Evolutionary conservation across 2,329 filamentous ascomycete genomes (phyloP).

Genomic region (Calonectria henricotiae): DNA sequence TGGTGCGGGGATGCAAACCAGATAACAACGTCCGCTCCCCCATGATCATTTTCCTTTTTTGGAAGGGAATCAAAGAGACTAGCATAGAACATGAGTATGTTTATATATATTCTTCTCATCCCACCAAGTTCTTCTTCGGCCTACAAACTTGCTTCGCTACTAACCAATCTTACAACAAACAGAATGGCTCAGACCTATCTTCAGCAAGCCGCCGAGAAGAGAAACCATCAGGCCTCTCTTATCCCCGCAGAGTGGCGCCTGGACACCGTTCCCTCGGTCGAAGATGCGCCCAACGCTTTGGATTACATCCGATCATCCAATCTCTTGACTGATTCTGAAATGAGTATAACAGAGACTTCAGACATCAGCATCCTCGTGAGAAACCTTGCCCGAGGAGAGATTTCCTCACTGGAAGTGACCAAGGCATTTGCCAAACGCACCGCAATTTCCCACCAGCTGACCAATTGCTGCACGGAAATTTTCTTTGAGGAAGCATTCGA

Average conservation of each 20-base stretch:
- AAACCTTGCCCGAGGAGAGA: conserved; percentile 25
- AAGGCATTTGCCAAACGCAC: conserved; percentile 35
- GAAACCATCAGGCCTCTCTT: conserved; percentile 17
- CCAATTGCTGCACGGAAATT: conserved; percentile 34
- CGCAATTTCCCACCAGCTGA: conserved; percentile 43
- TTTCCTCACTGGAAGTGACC: conserved; percentile 41
- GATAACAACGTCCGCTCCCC: not conserved
- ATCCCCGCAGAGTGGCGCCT: conserved; percentile 33
- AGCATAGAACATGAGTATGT: not conserved
- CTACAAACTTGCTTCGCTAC: no score
- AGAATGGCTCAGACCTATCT: conserved; percentile 5
- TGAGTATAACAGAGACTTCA: conserved; percentile 30
- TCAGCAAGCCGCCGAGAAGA: conserved; percentile 27
- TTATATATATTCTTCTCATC: conserved; percentile 17
- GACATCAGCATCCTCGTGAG: conserved; percentile 11
- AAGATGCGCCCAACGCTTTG: conserved; percentile 27
- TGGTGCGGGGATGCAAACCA: not conserved
- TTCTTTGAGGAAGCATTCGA: conserved; percentile 28
- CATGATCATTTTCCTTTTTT: not conserved
- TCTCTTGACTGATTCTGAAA: conserved; percentile 15
- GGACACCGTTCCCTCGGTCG: not conserved
- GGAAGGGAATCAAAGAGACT: conserved; percentile 15
- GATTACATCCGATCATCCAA: conserved; percentile 28
- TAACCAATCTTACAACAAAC: not conserved
- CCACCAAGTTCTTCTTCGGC: not conserved